Base-by-base conservation (phyloP, 148 eudicot species). In the Rhododendron kiyosumense region DNA sequence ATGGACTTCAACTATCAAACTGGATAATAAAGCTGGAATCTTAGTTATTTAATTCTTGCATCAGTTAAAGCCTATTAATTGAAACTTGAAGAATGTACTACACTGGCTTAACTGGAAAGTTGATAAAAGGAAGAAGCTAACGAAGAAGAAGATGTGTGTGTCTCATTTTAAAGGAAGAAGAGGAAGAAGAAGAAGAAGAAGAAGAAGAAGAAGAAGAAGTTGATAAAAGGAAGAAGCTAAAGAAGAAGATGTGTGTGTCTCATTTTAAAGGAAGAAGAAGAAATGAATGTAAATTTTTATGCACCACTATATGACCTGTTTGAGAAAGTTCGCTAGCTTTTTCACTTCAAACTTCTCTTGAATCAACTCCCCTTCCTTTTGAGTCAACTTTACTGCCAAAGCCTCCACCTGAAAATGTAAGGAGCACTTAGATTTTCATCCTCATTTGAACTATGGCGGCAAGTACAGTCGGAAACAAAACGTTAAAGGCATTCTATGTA, bases 341-440 rank as follows among this genome's bases (percentile, higher is more conserved):
- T 95, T 97, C 88, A 97, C 98, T 92, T 95, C 99, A 87, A 94
- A 97, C 88, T 94, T 95, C 92, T 97, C 99, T 86, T 97, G 99
- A 79, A 97, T 94, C 51, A 97, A 89, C 84, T 97, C 99, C 86
- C 99, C 99, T 90, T 97, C 99, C 38, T 95, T 90, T 83, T 95
- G 98, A 65, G 99, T 97, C 86, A 97, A 88, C 88, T 97, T 92
- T 28, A 97, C 96, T 36, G 99, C 99, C 95, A 97, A 93, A 85
- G 96, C 96, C 87, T 97, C 99, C 76, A 97, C 99, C 99, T 97
- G 91, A 80, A 69, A 79, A 54, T 28, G n/a, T 30, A 8, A 38
- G 46, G 52, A 61, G 34, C 51, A 82, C 32, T 20, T 34, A 20
- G 65, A 63, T 30, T 34, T 49, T 75, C 30, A 82, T 75, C 61